Evolutionary conservation across 148 eudicot genomes (phyloP), one percentile per base, ranked within the genome.

Genomic region (Camellia sinensis): DNA sequence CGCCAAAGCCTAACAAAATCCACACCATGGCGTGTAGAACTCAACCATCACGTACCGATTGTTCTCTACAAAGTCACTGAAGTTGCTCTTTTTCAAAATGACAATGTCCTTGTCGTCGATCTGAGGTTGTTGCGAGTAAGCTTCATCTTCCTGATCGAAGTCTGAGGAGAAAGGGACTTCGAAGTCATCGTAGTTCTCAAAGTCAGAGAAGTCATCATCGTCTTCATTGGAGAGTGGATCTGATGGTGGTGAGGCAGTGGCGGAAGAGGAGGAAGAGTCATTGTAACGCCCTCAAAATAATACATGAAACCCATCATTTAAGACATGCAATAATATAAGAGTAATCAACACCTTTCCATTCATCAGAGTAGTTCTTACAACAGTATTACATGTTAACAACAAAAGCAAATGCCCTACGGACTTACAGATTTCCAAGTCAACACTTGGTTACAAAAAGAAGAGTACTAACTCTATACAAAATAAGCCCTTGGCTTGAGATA

Each of bases 11-110:
- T 90, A 85, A 75, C 97, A 92, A 45, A 92, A 94, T 0, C 92
- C 97, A 50, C 99, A 95, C 99, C 99, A 95, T 59, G 99, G 99
- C 75, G 99, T 97, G 70, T 92, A 95, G 52, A 95, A 93, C 87
- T 93, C 97, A 73, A 95, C 99, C 94, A 95, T 85, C 83, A 93
- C 99, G 62, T 88, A 92, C 89, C 82, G 83, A 12, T 93, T 90
- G 1, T 62, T 83, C 83, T 92, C 97, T 0, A 95, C 80, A 67
- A 91, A 88, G 40, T 84, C 89, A n/a, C 87, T 95, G 75, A 95
- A 93, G 70, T 93, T 95, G 71, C 90, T 69, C 73, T 88, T 95
- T 60, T 71, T 87, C 87, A 95, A 85, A 70, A 95, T 95, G 57
- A 93, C 90, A 21, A 95, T 97, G 80, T 95, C 97, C 82, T 86